Conservation (phyloP, 768 basidiomycete species). For the Nidula microcarpa region DNA sequence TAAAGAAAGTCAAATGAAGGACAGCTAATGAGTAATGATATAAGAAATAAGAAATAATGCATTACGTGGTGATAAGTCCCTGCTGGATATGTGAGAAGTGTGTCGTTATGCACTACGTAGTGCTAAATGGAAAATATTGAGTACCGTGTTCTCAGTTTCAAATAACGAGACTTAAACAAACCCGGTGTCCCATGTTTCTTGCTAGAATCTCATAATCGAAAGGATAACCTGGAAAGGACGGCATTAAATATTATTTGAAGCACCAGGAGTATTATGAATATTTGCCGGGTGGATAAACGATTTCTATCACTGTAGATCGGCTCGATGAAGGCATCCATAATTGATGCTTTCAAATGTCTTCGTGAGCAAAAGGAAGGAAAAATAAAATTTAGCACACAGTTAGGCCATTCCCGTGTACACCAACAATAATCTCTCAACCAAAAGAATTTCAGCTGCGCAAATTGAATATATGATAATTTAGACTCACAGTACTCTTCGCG, state of each 20-base stretch:
- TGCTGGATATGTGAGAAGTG: no score
- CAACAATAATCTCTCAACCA: not conserved
- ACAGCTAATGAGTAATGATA: no score
- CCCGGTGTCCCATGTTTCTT: no score
- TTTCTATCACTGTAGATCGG: not conserved
- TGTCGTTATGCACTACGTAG: no score
- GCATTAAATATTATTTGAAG: not conserved
- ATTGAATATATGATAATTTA: not conserved
- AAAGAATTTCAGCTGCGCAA: not conserved
- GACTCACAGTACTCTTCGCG: slow-evolving; percentile 17
- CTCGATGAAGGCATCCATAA: no score
- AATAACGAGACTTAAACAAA: no score
- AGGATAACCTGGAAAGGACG: not conserved
- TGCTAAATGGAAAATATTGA: no score
- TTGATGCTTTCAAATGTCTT: not conserved
- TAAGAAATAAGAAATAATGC: no score
- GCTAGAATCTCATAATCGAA: no score
- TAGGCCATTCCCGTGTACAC: not conserved
- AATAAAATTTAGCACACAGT: not conserved
- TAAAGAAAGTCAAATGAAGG: no score
- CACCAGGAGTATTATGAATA: not conserved
- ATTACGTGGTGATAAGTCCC: no score
- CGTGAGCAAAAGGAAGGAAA: not conserved
- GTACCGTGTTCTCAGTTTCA: no score
- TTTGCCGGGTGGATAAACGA: not conserved